These are phyloP conservation scores for Flaveria bidentis DNA, from an alignment of 129 eudicot species.

Conservation along the genomic window DNA sequence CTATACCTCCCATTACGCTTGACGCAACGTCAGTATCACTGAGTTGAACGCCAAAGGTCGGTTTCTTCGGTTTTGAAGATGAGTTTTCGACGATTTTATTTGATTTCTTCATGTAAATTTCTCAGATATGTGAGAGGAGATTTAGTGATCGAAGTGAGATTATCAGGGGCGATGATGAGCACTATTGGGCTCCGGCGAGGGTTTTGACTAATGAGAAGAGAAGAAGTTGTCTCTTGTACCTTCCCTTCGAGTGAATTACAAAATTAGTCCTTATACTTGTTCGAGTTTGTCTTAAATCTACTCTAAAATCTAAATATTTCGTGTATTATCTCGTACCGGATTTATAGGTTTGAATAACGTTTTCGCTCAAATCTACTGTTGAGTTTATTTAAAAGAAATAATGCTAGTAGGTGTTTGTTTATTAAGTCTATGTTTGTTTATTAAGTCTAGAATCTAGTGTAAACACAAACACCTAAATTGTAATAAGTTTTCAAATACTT, in stretches of 20 bases:
- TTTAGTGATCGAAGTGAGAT: too few relatives aligned
- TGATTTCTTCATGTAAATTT: constrained; percentile 29
- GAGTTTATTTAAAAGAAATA: too few relatives aligned
- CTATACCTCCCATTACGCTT: constrained; percentile 65
- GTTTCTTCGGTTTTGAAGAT: constrained; percentile 17
- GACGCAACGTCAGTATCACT: constrained; percentile 49
- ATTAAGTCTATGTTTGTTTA: too few relatives aligned
- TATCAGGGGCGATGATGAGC: neutral
- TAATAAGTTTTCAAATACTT: too few relatives aligned
- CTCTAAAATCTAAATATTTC: too few relatives aligned
- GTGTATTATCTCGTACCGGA: too few relatives aligned
- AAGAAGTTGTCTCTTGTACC: constrained; percentile 16
- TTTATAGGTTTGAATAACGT: too few relatives aligned
- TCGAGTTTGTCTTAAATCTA: neutral
- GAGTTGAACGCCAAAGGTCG: constrained; percentile 34
- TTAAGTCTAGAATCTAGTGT: too few relatives aligned
- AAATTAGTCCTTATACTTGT: neutral
- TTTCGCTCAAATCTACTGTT: too few relatives aligned
- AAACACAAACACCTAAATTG: too few relatives aligned
- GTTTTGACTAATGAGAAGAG: constrained; percentile 30
- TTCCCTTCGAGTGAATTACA: constrained; percentile 13
- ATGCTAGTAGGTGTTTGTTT: too few relatives aligned
- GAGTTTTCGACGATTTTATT: constrained; percentile 24
- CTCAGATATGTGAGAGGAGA: too few relatives aligned
- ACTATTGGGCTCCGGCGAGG: constrained; percentile 21